Conservation (phyloP, 2,329 filamentous ascomycete species). For the Sporothrix brunneoviolacea region DNA sequence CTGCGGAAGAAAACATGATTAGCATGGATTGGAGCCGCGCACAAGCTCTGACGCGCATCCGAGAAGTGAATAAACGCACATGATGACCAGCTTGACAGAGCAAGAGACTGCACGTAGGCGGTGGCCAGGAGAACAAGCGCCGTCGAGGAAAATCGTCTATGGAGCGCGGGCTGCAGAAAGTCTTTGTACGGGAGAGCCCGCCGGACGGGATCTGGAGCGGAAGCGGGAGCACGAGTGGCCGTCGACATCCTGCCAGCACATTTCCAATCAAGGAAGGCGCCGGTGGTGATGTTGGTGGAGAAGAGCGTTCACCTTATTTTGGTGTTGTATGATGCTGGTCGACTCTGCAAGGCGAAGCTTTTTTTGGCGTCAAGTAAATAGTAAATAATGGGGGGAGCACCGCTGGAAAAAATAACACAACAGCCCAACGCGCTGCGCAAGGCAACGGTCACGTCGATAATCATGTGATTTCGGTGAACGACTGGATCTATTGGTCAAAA, state of each 20-base stretch:
- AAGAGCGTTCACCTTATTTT: neutral
- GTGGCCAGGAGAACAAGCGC: constrained; percentile 61
- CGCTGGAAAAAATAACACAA: constrained; percentile 12
- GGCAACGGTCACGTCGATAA: constrained; percentile 6
- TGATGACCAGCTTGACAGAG: constrained; percentile 62
- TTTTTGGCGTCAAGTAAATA: constrained; percentile 14
- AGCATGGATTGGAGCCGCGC: neutral
- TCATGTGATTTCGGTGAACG: neutral
- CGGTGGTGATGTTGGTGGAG: neutral
- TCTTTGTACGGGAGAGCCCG: constrained; percentile 65
- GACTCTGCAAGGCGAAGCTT: constrained; percentile 3
- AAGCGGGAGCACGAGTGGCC: constrained; percentile 22
- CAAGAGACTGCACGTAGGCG: constrained; percentile 66
- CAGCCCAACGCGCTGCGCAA: constrained; percentile 7
- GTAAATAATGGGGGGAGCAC: constrained; percentile 7
- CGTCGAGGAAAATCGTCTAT: constrained; percentile 77
- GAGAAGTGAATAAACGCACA: constrained; percentile 49
- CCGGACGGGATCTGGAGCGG: constrained; percentile 37
- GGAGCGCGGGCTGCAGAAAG: constrained; percentile 81
- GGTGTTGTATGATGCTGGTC: neutral
- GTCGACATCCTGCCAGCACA: constrained; percentile 45
- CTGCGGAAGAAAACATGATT: constrained; percentile 35
- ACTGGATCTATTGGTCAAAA: neutral
- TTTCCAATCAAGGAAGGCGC: constrained; percentile 25
- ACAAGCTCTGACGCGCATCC: neutral